phyloP scores from a whole-genome alignment of 768 basidiomycete species.

The Boletus tylopilopsis region DNA sequence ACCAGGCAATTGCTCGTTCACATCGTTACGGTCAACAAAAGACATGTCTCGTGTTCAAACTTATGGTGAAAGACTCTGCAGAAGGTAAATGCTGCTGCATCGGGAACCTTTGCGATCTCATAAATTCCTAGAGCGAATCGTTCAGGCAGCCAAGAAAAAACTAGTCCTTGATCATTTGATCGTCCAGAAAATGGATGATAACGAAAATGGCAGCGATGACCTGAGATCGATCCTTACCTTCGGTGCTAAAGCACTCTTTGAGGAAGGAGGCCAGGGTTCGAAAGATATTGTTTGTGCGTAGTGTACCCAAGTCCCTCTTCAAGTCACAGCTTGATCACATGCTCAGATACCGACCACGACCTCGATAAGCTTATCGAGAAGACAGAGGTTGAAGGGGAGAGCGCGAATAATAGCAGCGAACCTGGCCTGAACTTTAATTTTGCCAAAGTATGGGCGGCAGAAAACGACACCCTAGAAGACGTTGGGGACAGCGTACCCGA shows the following conservation, averaged over 20 bases:
- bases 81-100: slow-evolving; percentile 53
- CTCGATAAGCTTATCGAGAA: slow-evolving; percentile 85
- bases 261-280: slow-evolving; percentile 49
- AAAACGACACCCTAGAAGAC: slow-evolving; percentile 69
- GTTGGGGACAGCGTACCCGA: slow-evolving; percentile 48
- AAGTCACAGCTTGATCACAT: background rate
- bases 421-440: slow-evolving; percentile 71
- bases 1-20: slow-evolving; percentile 87
- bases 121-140: slow-evolving; percentile 72
- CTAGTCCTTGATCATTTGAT: slow-evolving; percentile 92
- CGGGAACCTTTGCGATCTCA: slow-evolving; percentile 1
- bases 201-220: slow-evolving; percentile 70
- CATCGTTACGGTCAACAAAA: slow-evolving; percentile 96
- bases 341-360: slow-evolving; percentile 70
- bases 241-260: slow-evolving; percentile 84
- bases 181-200: slow-evolving; percentile 92
- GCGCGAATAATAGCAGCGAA: slow-evolving; percentile 46
- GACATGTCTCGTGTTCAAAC: slow-evolving; percentile 90
- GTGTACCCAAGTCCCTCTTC: background rate
- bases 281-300: slow-evolving; percentile 69
- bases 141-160: slow-evolving; percentile 94
- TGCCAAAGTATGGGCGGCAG: slow-evolving; percentile 89
- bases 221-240: slow-evolving; percentile 87
- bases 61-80: slow-evolving; percentile 93
- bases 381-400: slow-evolving; percentile 69